Conservation (phyloP, 208 protist species). For the Crithidia acanthocephali region DNA sequence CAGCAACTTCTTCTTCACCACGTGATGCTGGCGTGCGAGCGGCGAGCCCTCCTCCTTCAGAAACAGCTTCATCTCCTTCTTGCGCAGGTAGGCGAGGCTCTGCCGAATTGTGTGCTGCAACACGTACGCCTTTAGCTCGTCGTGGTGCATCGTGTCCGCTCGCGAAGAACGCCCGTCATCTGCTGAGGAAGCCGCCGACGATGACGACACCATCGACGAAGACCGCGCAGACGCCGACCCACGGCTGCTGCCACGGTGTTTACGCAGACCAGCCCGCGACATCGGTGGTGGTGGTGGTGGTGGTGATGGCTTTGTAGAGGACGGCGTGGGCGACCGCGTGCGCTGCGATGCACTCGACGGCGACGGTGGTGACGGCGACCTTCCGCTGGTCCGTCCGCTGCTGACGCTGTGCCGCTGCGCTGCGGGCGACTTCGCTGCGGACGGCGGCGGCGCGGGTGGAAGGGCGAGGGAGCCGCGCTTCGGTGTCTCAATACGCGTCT, state of each 20-base stretch:
- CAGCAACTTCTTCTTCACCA: slow-evolving; percentile 64
- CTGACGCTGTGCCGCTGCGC: neutral
- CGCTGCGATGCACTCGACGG: slow-evolving; percentile 9
- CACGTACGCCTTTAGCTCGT: slow-evolving; percentile 56
- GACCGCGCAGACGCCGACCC: slow-evolving; percentile 4
- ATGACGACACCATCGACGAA: neutral
- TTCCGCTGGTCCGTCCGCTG: neutral
- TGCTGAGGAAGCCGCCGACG: too few species aligned
- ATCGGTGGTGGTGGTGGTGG: neutral
- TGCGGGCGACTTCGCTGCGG: slow-evolving; percentile 21
- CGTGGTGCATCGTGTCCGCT: slow-evolving; percentile 25
- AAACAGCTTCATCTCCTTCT: slow-evolving; percentile 45
- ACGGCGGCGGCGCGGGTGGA: slow-evolving; percentile 32
- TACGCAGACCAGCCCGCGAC: neutral
- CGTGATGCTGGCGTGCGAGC: slow-evolving; percentile 20
- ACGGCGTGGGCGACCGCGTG: slow-evolving; percentile 9
- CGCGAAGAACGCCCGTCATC: neutral
- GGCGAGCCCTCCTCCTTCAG: slow-evolving; percentile 44
- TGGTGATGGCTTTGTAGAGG: neutral
- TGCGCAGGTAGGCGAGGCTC: slow-evolving; percentile 35
- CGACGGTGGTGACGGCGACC: slow-evolving; percentile 8
- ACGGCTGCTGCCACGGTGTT: too few species aligned
- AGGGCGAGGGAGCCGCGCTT: slow-evolving; percentile 7
- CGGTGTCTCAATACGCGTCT: slow-evolving; percentile 22
- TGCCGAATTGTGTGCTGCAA: slow-evolving; percentile 51